Conservation (phyloP, 129 eudicot species). For the Saussurea involucrata region DNA sequence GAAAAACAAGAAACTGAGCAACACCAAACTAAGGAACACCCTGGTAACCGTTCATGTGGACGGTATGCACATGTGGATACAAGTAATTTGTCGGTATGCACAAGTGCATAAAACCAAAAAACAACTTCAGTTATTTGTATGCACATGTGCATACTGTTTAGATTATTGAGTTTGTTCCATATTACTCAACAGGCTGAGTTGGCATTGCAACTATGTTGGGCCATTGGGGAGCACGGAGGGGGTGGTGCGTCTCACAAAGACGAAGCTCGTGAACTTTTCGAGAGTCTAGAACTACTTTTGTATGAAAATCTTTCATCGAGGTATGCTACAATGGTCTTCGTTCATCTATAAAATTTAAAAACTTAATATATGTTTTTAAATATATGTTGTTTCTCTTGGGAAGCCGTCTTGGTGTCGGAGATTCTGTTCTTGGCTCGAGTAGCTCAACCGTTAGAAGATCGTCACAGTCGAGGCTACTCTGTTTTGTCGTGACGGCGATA, state of each 20-base stretch:
- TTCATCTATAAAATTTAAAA: not conserved
- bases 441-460: constrained; percentile 62
- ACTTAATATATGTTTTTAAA: constrained; percentile 9
- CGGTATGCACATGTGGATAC: not conserved
- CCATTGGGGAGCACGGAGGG: constrained; percentile 98
- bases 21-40: not conserved
- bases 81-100: not conserved
- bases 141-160: not conserved
- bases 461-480: constrained; percentile 88
- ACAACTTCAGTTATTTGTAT: too few relatives aligned
- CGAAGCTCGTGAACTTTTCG: constrained; percentile 93
- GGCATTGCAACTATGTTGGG: constrained; percentile 97
- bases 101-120: too few relatives aligned
- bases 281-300: constrained; percentile 82
- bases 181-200: constrained; percentile 71
- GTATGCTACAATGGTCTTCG: constrained; percentile 28
- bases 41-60: not conserved
- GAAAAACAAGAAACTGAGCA: not conserved
- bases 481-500: constrained; percentile 96
- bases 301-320: constrained; percentile 94
- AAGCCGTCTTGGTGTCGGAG: constrained; percentile 86
- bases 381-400: constrained; percentile 4
- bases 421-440: constrained; percentile 58
- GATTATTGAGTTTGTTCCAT: not conserved
- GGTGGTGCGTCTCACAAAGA: constrained; percentile 87